Percentiles rank a stretch among this genome's conserved stretches.
These are phyloP conservation scores for Melanogaster broomeanus DNA, from an alignment of 768 basidiomycete species.

Conservation along the genomic window DNA sequence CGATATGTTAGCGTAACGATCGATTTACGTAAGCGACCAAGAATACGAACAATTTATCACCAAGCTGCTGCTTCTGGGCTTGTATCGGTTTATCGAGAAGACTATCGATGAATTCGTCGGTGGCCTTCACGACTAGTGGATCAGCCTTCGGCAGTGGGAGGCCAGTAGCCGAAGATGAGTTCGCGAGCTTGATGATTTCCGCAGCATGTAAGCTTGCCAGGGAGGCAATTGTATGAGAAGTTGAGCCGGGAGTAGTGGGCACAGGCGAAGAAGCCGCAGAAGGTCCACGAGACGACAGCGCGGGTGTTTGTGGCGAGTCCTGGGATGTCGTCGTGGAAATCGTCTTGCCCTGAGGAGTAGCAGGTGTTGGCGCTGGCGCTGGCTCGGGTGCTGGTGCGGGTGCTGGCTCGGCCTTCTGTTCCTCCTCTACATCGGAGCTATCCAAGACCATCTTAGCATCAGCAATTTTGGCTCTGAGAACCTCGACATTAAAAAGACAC, in stretches of 20 bases:
- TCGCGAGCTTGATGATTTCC: slow-evolving; percentile 72
- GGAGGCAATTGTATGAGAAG: slow-evolving; percentile 61
- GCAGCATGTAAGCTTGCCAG: slow-evolving; percentile 74
- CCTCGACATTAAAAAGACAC: slow-evolving; percentile 87
- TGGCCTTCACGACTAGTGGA: slow-evolving; percentile 63
- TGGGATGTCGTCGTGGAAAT: slow-evolving; percentile 36
- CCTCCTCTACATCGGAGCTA: slow-evolving; percentile 61
- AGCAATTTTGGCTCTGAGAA: slow-evolving; percentile 72
- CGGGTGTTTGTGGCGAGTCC: slow-evolving; percentile 73
- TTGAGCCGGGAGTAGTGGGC: slow-evolving; percentile 57
- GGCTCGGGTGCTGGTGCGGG: slow-evolving; percentile 37
- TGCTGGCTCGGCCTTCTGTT: slow-evolving; percentile 26
- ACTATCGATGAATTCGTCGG: slow-evolving; percentile 71
- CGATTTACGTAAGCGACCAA: slow-evolving; percentile 12
- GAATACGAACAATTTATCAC: slow-evolving; percentile 67
- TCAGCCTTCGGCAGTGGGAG: slow-evolving; percentile 72
- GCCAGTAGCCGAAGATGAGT: slow-evolving; percentile 43
- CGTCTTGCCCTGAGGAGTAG: slow-evolving; percentile 69
- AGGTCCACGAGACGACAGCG: slow-evolving; percentile 71
- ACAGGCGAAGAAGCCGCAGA: slow-evolving; percentile 72
- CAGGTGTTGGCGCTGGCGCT: slow-evolving; percentile 38
- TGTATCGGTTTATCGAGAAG: slow-evolving; percentile 55
- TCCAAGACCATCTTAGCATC: slow-evolving; percentile 85
- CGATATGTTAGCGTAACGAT: slow-evolving; percentile 17
- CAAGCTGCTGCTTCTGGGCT: slow-evolving; percentile 76